phyloP scores from a whole-genome alignment of 305 asterid genomes.

The Fraxinus velutina region DNA sequence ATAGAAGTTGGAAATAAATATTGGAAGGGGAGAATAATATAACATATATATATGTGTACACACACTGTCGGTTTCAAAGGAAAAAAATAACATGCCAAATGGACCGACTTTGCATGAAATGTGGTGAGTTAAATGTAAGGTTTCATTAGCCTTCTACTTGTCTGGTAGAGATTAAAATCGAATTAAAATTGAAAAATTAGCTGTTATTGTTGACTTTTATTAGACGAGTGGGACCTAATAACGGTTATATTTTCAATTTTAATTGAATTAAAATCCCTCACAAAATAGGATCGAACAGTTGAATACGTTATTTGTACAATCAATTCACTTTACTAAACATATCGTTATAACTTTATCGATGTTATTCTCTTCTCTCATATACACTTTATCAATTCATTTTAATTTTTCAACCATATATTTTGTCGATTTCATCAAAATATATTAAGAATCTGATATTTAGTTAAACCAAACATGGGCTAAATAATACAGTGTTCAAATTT shows the following conservation, averaged over 20 bases:
- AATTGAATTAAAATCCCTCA: no score
- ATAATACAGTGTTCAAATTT: background rate
- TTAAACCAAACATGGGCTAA: background rate
- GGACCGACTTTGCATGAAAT: background rate
- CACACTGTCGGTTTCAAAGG: background rate
- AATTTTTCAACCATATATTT: background rate
- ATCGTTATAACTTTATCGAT: background rate
- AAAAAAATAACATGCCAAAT: background rate
- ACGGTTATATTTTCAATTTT: no score
- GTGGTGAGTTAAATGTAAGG: background rate
- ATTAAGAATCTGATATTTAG: no score
- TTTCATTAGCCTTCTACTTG: background rate
- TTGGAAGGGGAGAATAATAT: constrained; percentile 5
- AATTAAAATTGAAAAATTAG: no score
- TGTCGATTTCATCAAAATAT: background rate
- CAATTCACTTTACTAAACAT: background rate
- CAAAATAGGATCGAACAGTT: background rate
- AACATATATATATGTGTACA: background rate
- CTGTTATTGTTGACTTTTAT: no score
- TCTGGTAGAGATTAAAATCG: no score
- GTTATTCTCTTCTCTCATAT: background rate
- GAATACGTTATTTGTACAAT: background rate
- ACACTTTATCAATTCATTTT: background rate
- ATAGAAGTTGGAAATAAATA: background rate
- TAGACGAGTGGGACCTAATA: no score